Evolutionary conservation across 1,284 basidiomycete genomes (phyloP).

Genomic region (Schizophyllum amplum): DNA sequence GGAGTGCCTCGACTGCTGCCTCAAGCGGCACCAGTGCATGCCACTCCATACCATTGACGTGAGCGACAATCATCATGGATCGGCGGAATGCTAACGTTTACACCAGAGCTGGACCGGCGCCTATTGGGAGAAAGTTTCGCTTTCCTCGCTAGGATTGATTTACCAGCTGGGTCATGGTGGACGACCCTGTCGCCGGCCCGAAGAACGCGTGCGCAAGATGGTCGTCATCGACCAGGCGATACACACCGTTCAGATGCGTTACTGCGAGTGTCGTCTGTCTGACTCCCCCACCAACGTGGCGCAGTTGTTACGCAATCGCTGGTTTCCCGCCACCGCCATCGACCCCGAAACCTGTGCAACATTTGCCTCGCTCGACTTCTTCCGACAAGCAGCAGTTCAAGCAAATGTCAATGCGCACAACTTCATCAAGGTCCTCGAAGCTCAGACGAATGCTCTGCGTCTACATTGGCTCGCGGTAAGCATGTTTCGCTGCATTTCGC

Average conservation of each 20-base stretch:
- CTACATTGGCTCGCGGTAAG: too few species aligned
- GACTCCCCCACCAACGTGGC: background rate
- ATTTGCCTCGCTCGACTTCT: slow-evolving; percentile 9
- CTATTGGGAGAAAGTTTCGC: background rate
- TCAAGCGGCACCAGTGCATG: too few species aligned
- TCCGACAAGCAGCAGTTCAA: slow-evolving; percentile 1
- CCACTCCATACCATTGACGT: too few species aligned
- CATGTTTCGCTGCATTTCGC: too few species aligned
- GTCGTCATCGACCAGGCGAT: slow-evolving; percentile 22
- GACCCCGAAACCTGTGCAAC: slow-evolving; percentile 6
- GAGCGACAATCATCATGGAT: too few species aligned
- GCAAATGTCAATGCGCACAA: slow-evolving; percentile 5
- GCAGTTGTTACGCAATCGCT: slow-evolving; percentile 21
- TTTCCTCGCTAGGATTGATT: slow-evolving; percentile 12
- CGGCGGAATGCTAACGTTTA: too few species aligned
- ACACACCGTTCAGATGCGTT: slow-evolving; percentile 22
- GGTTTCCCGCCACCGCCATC: slow-evolving; percentile 14
- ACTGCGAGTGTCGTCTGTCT: slow-evolving; percentile 21
- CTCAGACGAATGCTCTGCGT: too few species aligned
- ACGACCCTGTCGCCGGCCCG: slow-evolving; percentile 8
- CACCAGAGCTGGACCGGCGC: slow-evolving; percentile 1
- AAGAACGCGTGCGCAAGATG: slow-evolving; percentile 13
- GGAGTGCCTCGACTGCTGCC: too few species aligned
- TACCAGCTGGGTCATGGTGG: slow-evolving; percentile 18
- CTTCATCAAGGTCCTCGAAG: too few species aligned